Percentiles rank a stretch among this genome's conserved stretches.
Evolutionary conservation across 192 early-diverging fungal genomes (phyloP).

Genomic region (Rhizoclosmatium globosum): DNA sequence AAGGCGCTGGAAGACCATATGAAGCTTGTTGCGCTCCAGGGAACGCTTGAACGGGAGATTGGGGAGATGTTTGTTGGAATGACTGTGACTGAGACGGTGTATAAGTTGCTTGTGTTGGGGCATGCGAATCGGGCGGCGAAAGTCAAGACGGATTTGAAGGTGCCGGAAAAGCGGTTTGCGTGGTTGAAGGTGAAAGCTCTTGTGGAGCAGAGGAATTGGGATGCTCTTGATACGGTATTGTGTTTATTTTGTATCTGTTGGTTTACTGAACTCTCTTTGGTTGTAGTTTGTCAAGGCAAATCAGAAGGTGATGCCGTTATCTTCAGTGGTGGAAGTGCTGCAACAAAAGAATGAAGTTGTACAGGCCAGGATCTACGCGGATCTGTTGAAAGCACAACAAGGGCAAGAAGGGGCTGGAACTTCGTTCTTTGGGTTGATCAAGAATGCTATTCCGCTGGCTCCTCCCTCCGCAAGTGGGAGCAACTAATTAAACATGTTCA

Average conservation of each 20-base stretch:
- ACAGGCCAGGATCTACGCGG: slow-evolving; percentile 26
- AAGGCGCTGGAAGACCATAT: slow-evolving; percentile 85
- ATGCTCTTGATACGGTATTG: slow-evolving; percentile 77
- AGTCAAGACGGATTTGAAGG: slow-evolving; percentile 82
- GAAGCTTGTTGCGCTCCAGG: slow-evolving; percentile 76
- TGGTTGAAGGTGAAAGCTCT: slow-evolving; percentile 90
- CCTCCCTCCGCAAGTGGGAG: neutral
- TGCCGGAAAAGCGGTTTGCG: slow-evolving; percentile 89
- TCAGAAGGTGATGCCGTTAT: slow-evolving; percentile 14
- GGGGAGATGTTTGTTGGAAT: slow-evolving; percentile 73
- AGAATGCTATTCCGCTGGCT: neutral
- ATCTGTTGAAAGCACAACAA: neutral
- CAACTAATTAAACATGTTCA: neutral
- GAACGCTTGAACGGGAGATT: slow-evolving; percentile 76
- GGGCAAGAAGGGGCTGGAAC: neutral
- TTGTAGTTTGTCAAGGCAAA: slow-evolving; percentile 27
- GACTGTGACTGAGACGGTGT: slow-evolving; percentile 86
- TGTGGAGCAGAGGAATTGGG: slow-evolving; percentile 81
- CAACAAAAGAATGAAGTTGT: slow-evolving; percentile 7
- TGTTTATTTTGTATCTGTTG: neutral
- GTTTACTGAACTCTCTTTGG: neutral
- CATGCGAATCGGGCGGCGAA: slow-evolving; percentile 78
- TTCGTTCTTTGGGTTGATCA: neutral
- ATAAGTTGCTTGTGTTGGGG: slow-evolving; percentile 77
- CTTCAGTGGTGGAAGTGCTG: slow-evolving; percentile 19